Evolutionary conservation across 1,284 basidiomycete genomes (phyloP).

Genomic region (Bondarzewia mesenterica): DNA sequence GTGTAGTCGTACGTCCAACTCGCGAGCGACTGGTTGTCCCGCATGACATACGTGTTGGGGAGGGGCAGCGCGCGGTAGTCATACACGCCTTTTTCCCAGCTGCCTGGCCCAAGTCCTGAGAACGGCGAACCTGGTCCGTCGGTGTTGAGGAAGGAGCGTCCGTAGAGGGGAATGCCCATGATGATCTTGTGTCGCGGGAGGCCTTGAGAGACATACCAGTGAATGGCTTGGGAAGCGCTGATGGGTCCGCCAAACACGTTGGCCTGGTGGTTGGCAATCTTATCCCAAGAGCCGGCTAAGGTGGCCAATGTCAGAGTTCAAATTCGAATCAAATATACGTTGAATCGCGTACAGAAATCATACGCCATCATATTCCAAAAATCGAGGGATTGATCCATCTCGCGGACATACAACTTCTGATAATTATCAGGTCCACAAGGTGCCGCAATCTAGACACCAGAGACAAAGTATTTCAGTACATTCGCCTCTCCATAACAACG

Average conservation of each 20-base stretch:
- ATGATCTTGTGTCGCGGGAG: constrained; percentile 78
- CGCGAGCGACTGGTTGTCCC: constrained; percentile 50
- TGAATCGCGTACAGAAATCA: constrained; percentile 55
- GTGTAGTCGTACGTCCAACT: constrained; percentile 69
- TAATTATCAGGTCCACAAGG: constrained; percentile 91
- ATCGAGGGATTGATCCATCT: constrained; percentile 85
- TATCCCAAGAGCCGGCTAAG: constrained; percentile 80
- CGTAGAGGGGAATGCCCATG: constrained; percentile 86
- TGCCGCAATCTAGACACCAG: constrained; percentile 66
- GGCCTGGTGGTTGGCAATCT: constrained; percentile 80
- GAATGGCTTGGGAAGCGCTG: constrained; percentile 61
- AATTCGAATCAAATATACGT: background rate
- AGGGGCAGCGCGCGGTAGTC: constrained; percentile 76
- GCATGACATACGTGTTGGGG: constrained; percentile 53
- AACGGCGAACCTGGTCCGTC: constrained; percentile 75
- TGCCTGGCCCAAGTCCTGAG: constrained; percentile 66
- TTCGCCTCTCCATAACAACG: background rate
- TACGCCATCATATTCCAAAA: constrained; percentile 99
- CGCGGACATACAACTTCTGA: constrained; percentile 64
- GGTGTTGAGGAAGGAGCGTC: constrained; percentile 85
- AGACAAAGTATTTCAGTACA: background rate
- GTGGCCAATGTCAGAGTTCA: background rate
- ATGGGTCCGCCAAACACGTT: constrained; percentile 68
- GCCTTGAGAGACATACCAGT: constrained; percentile 67
- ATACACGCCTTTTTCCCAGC: constrained; percentile 76